Evolutionary conservation across 208 protist genomes (phyloP).

Genomic region (Vickermania ingenoplastis): DNA sequence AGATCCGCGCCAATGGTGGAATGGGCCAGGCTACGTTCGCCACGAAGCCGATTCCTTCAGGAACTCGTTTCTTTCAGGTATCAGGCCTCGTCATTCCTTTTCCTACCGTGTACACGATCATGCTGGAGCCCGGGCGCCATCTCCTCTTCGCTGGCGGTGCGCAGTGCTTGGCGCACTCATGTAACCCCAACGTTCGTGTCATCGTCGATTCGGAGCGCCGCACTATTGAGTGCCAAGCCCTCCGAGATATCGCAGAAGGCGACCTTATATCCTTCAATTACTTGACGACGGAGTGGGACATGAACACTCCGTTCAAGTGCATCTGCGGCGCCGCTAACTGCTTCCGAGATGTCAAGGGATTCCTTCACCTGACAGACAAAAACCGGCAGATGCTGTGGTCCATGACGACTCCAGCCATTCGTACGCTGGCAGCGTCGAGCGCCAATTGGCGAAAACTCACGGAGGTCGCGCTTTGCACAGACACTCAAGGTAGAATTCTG

Average conservation of each 20-base stretch:
- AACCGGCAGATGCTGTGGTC: slow-evolving; percentile 61
- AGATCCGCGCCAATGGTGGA: slow-evolving; percentile 40
- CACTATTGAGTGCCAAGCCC: slow-evolving; percentile 55
- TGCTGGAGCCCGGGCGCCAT: slow-evolving; percentile 48
- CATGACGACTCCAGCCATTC: slow-evolving; percentile 63
- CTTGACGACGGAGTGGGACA: slow-evolving; percentile 85
- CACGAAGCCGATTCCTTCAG: slow-evolving; percentile 28
- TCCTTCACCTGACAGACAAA: slow-evolving; percentile 43
- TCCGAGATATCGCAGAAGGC: slow-evolving; percentile 54
- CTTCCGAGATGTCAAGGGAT: slow-evolving; percentile 61
- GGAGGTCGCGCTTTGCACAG: slow-evolving; percentile 28
- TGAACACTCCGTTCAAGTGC: slow-evolving; percentile 74
- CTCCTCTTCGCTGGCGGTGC: slow-evolving; percentile 78
- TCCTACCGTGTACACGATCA: slow-evolving; percentile 75
- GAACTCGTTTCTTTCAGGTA: slow-evolving; percentile 64
- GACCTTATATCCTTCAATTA: slow-evolving; percentile 86
- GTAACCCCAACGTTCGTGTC: slow-evolving; percentile 73
- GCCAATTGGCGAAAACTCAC: slow-evolving; percentile 45
- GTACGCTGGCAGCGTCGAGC: slow-evolving; percentile 20
- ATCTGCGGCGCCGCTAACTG: slow-evolving; percentile 44
- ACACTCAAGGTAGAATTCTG: slow-evolving; percentile 31
- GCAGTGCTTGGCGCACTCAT: slow-evolving; percentile 82
- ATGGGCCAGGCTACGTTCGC: slow-evolving; percentile 85
- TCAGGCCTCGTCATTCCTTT: slow-evolving; percentile 68
- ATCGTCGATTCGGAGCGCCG: slow-evolving; percentile 47